Percentiles rank a stretch among this genome's conserved stretches.
Conservation (phyloP, 805 yeast genomes). For the Wilhelminamyces savonicus region DNA sequence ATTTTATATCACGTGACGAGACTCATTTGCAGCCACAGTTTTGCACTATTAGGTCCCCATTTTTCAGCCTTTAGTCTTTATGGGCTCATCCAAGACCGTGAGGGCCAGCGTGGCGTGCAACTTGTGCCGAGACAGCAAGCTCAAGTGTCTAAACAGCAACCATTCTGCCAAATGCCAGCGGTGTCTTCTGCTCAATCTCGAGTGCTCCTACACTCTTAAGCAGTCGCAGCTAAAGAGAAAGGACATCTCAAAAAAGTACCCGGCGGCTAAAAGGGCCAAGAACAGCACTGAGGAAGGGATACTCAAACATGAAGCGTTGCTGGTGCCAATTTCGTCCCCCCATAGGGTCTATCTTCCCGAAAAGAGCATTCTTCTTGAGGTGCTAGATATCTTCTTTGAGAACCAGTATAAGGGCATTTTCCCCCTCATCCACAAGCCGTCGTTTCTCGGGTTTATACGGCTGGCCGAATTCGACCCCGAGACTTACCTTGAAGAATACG, state of each 20-base stretch:
- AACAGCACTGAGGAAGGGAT: not conserved
- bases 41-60: no score
- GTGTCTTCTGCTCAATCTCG: conserved; percentile 9
- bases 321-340: no score
- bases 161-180: conserved; percentile 10
- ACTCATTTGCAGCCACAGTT: no score
- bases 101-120: conserved; percentile 10
- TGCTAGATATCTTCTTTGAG: conserved; percentile 16
- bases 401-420: conserved; percentile 21
- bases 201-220: conserved; percentile 14
- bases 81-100: conserved; percentile 1
- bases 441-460: conserved; percentile 12
- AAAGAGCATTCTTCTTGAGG: conserved; percentile 11
- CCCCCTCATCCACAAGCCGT: conserved; percentile 18
- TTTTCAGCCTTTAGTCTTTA: no score
- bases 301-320: no score
- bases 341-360: conserved; percentile 10
- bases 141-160: conserved; percentile 7
- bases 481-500: conserved; percentile 11
- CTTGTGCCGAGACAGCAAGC: conserved; percentile 8
- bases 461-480: conserved; percentile 13
- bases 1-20: no score
- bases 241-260: conserved; percentile 5
- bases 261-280: not conserved
- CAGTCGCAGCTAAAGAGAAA: conserved; percentile 13